A percentile compares a stretch with the other conserved stretches of the same genome.
Evolutionary conservation across 176 grass and related monocot genomes (phyloP).

Genomic region (Areca catechu): DNA sequence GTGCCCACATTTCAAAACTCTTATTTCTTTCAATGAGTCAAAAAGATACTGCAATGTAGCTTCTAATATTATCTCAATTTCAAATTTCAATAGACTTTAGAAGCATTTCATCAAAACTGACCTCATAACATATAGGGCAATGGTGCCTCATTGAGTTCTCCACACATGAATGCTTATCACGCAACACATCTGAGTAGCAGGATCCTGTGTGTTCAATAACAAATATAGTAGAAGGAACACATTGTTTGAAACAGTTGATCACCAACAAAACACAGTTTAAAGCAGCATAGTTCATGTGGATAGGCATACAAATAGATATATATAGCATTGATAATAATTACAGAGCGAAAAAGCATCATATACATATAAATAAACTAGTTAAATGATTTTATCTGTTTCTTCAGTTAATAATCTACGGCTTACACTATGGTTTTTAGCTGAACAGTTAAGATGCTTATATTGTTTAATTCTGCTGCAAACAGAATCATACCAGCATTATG

Average conservation of each 20-base stretch:
- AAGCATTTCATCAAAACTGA: slow-evolving; percentile 22
- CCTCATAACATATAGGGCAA: slow-evolving; percentile 97
- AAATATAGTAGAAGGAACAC: not conserved
- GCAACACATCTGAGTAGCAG: slow-evolving; percentile 58
- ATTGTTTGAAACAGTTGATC: too few species aligned
- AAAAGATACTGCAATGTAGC: slow-evolving; percentile 78
- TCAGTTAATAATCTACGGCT: not conserved
- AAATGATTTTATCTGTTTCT: not conserved
- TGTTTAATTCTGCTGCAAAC: too few species aligned
- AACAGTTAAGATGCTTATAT: too few species aligned
- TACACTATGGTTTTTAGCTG: too few species aligned
- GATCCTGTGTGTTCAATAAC: slow-evolving; percentile 46
- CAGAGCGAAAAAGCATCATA: not conserved
- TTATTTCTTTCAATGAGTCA: slow-evolving; percentile 83
- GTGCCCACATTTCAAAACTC: slow-evolving; percentile 80
- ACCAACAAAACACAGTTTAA: too few species aligned
- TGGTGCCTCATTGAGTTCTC: slow-evolving; percentile 96
- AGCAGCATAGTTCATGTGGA: not conserved
- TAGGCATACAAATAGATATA: not conserved
- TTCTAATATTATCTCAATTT: slow-evolving; percentile 15
- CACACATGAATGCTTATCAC: slow-evolving; percentile 68
- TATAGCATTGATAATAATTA: not conserved
- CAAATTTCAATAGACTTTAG: slow-evolving; percentile 8
- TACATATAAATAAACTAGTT: not conserved
- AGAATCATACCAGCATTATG: too few species aligned